These are phyloP conservation scores for Syzygium malaccense DNA, from an alignment of 441 rosid genomes.

Conservation along the genomic window DNA sequence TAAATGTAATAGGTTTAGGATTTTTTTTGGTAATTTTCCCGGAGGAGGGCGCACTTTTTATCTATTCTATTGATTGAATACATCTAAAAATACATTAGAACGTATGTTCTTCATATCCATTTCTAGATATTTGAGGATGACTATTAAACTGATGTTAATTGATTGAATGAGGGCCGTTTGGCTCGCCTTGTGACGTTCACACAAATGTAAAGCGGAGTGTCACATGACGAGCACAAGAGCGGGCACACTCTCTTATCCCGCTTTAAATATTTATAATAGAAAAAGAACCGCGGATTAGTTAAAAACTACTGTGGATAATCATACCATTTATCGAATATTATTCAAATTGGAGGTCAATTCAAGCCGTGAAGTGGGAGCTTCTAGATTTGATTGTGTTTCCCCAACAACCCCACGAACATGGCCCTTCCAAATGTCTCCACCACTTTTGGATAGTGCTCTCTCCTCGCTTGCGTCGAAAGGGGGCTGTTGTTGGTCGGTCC, in stretches of 20 bases:
- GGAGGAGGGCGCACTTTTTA: background rate
- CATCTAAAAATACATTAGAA: background rate
- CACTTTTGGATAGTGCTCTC: background rate
- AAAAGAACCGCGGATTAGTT: background rate
- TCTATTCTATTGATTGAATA: background rate
- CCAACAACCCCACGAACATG: background rate
- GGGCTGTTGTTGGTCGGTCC: background rate
- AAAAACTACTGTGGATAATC: background rate
- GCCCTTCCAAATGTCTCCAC: background rate
- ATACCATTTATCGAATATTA: background rate
- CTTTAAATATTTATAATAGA: fast-evolving
- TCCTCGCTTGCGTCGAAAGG: background rate
- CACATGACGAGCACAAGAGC: no score
- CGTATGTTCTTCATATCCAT: fast-evolving
- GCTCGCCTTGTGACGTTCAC: background rate
- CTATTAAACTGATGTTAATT: fast-evolving
- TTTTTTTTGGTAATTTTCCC: no score
- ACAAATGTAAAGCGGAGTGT: fast-evolving
- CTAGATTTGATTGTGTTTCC: background rate
- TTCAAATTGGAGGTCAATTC: background rate
- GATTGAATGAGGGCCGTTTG: fast-evolving
- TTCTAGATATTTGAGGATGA: background rate
- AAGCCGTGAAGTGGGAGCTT: background rate
- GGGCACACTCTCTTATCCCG: no score
- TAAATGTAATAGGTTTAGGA: no score